These are phyloP conservation scores for Xylariomycetidae sp. DNA, from an alignment of 2,329 filamentous ascomycete species.

Conservation along the genomic window DNA sequence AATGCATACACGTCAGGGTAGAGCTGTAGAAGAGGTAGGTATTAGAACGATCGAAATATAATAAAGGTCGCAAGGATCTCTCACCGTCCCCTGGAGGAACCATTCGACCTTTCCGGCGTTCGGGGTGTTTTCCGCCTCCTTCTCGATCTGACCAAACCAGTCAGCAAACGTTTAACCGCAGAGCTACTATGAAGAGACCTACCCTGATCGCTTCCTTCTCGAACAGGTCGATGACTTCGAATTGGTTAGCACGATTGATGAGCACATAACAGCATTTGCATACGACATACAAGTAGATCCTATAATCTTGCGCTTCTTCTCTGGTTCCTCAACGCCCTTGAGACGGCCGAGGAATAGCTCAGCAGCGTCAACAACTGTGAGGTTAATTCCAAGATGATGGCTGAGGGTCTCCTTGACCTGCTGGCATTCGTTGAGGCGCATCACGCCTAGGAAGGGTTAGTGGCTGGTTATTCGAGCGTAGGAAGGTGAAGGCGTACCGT, in stretches of 20 bases:
- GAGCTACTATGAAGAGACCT: conserved; percentile 1
- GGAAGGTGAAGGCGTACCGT: conserved; percentile 55
- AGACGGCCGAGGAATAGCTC: conserved; percentile 73
- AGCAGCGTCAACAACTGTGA: conserved; percentile 77
- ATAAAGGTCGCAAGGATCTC: too few relatives aligned
- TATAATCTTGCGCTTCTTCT: conserved; percentile 88
- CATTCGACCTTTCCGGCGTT: conserved; percentile 73
- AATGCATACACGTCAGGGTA: conserved; percentile 39
- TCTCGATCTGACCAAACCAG: conserved; percentile 50
- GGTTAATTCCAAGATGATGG: conserved; percentile 78
- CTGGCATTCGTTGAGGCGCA: conserved; percentile 79
- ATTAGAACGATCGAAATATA: not conserved
- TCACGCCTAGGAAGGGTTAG: conserved; percentile 45
- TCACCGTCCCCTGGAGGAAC: conserved; percentile 78
- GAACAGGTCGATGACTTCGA: conserved; percentile 70
- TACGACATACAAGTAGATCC: conserved; percentile 50
- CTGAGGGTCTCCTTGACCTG: conserved; percentile 75
- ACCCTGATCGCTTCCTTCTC: conserved; percentile 60
- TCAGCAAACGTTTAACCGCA: not conserved
- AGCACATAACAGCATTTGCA: not conserved
- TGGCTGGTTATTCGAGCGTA: conserved; percentile 9
- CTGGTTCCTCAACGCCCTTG: conserved; percentile 69
- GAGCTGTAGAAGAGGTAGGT: conserved; percentile 27
- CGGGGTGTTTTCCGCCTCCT: conserved; percentile 58
- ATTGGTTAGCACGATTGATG: conserved; percentile 2